Percentiles rank a stretch among this genome's conserved stretches.
Conservation (phyloP, 257 asterid genomes). For the Linaria vulgaris region DNA sequence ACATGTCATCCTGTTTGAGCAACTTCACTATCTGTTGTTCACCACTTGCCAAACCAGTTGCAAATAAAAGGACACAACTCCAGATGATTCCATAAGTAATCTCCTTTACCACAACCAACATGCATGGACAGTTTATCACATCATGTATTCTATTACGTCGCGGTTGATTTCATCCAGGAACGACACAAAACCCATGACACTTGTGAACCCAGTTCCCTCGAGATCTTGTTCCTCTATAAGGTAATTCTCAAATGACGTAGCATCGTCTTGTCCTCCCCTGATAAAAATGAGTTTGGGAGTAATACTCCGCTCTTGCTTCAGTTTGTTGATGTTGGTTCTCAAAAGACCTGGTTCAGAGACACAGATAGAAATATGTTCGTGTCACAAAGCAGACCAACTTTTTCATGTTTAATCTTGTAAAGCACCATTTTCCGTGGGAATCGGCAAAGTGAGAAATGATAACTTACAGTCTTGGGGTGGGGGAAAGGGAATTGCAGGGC, state of each 20-base stretch:
- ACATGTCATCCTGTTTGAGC: background rate
- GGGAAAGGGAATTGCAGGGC: constrained; percentile 87
- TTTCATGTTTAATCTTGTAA: background rate
- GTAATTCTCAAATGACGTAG: constrained; percentile 79
- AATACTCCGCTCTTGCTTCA: constrained; percentile 86
- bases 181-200: constrained; percentile 84
- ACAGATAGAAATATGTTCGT: constrained; percentile 2
- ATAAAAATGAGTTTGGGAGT: constrained; percentile 82
- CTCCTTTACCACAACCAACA: constrained; percentile 23
- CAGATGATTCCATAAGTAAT: background rate
- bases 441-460: constrained; percentile 4
- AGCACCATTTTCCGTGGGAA: background rate
- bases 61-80: background rate
- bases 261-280: constrained; percentile 83
- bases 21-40: constrained; percentile 24
- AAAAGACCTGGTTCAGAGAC: constrained; percentile 58
- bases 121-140: constrained; percentile 26
- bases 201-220: constrained; percentile 78
- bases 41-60: constrained; percentile 14
- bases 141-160: constrained; percentile 65
- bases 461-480: constrained; percentile 99
- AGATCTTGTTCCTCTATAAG: constrained; percentile 97
- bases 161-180: constrained; percentile 83
- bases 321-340: constrained; percentile 77
- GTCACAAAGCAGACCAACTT: constrained; percentile 12